Evolutionary conservation across 2,329 filamentous ascomycete genomes (phyloP).

Genomic region (Pseudogymnoascus sp.): DNA sequence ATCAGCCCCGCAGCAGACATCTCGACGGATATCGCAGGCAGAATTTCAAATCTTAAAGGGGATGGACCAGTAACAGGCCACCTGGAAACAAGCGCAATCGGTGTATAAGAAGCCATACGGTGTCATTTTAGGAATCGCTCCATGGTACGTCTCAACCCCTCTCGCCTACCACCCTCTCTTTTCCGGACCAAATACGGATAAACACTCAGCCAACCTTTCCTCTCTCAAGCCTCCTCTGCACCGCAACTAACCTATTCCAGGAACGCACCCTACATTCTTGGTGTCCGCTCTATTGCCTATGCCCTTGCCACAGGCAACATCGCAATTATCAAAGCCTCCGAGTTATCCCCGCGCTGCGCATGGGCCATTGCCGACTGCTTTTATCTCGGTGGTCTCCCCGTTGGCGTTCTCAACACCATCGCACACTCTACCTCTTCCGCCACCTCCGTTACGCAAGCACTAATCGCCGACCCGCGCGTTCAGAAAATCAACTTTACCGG

Average conservation of each 20-base stretch:
- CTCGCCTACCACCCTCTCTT: neutral
- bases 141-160: conserved; percentile 43
- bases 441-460: conserved; percentile 52
- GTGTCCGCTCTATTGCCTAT: conserved; percentile 45
- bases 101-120: conserved; percentile 70
- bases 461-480: conserved; percentile 59
- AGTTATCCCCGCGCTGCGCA: conserved; percentile 55
- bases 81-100: conserved; percentile 48
- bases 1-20: conserved; percentile 29
- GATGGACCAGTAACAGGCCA: conserved; percentile 30
- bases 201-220: neutral
- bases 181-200: neutral
- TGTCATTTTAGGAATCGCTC: conserved; percentile 71
- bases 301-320: conserved; percentile 75
- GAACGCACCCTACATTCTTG: conserved; percentile 49
- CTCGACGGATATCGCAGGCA: conserved; percentile 35
- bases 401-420: conserved; percentile 65
- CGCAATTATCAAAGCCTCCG: conserved; percentile 62
- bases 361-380: conserved; percentile 55
- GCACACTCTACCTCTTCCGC: conserved; percentile 59
- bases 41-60: conserved; percentile 30
- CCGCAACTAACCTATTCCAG: neutral
- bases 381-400: conserved; percentile 66
- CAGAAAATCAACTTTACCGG: conserved; percentile 86
- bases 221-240: neutral